A percentile compares a stretch with the other conserved stretches of the same genome.
Conservation (phyloP, 163 green algal genomes). For the Coccomyxa subellipsoidea region DNA sequence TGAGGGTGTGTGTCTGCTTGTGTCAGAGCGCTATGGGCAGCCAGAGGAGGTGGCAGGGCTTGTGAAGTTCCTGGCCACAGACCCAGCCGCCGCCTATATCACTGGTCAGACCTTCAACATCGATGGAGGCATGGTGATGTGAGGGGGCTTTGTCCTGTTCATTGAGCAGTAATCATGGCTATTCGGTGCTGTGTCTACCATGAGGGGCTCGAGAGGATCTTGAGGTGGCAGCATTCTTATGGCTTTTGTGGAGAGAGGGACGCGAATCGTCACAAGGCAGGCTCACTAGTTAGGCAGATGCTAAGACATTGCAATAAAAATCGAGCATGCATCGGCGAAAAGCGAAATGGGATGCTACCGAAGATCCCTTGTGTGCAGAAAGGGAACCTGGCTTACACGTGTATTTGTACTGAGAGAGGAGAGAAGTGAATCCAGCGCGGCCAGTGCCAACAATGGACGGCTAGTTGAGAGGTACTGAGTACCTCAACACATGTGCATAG, state of each 20-base stretch:
- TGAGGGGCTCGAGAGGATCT: neutral
- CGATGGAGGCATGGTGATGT: slow-evolving; percentile 96
- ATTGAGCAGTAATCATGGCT: neutral
- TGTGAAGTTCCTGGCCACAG: slow-evolving; percentile 92
- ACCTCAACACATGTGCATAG: too few species aligned
- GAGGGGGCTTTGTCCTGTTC: neutral
- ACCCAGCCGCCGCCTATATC: slow-evolving; percentile 95
- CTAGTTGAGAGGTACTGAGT: too few species aligned
- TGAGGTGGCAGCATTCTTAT: neutral
- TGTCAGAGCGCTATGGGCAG: slow-evolving; percentile 82
- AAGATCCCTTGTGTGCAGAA: too few species aligned
- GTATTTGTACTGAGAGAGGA: too few species aligned
- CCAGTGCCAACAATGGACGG: too few species aligned
- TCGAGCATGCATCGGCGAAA: too few species aligned
- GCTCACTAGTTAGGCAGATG: neutral
- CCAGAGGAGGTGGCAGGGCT: slow-evolving; percentile 96
- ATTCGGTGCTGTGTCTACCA: neutral
- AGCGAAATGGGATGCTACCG: too few species aligned
- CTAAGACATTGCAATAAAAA: too few species aligned
- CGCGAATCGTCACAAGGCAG: neutral
- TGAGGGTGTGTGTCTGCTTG: neutral
- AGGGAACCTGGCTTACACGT: too few species aligned
- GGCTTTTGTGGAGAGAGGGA: neutral
- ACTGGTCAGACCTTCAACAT: slow-evolving; percentile 91
- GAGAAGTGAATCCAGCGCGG: too few species aligned